Conservation (phyloP, 176 grass and related monocot species). For the Oropetium thomaeum region DNA sequence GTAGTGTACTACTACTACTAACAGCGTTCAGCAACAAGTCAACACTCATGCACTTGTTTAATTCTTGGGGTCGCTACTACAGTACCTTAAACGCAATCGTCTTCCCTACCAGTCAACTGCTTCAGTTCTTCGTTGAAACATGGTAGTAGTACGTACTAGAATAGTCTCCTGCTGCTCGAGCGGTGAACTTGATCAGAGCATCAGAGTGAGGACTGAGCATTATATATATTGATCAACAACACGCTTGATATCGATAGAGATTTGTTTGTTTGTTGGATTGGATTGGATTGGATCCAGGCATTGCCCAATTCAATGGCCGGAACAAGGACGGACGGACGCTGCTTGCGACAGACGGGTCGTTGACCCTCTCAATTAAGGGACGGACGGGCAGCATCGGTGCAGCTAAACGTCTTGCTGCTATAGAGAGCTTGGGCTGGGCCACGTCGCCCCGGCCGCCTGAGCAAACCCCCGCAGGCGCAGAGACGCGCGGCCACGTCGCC, state of each 20-base stretch:
- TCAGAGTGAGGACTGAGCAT: too few species aligned
- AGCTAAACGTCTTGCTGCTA: conserved; percentile 33
- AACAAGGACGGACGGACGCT: not conserved
- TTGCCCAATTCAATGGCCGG: conserved; percentile 4
- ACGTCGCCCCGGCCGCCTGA: conserved; percentile 20
- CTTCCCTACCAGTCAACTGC: not conserved
- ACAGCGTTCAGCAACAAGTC: not conserved
- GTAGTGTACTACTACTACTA: too few species aligned
- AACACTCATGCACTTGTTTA: conserved; percentile 23
- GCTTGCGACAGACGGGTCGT: not conserved
- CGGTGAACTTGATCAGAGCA: not conserved
- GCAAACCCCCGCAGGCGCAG: conserved; percentile 13
- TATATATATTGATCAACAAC: too few species aligned
- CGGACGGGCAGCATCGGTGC: not conserved
- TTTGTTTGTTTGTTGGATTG: too few species aligned
- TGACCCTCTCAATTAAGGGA: not conserved
- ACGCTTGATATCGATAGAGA: not conserved
- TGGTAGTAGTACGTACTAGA: not conserved
- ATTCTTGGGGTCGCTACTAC: not conserved
- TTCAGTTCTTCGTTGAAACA: not conserved
- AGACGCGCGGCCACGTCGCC: conserved; percentile 30
- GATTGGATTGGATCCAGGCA: conserved; percentile 27
- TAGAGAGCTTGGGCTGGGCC: too few species aligned
- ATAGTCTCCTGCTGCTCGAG: not conserved
- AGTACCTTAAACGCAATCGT: not conserved